phyloP scores from a whole-genome alignment of 148 eudicot species.

The Rhododendron vialii region DNA sequence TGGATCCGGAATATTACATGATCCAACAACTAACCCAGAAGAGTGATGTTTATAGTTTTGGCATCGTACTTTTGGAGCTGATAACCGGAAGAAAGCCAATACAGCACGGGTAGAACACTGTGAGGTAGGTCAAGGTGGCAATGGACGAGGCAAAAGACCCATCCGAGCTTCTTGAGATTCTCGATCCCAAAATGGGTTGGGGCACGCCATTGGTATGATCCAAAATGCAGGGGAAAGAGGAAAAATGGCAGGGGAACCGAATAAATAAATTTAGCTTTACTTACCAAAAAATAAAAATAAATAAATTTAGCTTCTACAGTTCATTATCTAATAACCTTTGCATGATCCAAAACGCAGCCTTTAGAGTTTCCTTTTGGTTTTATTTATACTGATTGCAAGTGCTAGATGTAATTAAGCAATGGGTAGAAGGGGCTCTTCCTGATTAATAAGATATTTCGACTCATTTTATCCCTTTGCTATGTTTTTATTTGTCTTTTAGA shows the following conservation, averaged over 20 bases:
- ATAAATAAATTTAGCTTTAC: too few relatives aligned
- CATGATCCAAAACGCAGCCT: too few relatives aligned
- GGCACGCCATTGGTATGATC: not conserved
- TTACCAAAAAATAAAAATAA: too few relatives aligned
- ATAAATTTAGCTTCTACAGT: too few relatives aligned
- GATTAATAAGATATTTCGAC: not conserved
- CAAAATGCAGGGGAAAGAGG: too few relatives aligned
- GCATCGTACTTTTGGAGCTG: constrained; percentile 4
- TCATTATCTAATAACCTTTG: too few relatives aligned
- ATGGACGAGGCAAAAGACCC: not conserved
- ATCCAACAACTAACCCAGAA: constrained; percentile 1
- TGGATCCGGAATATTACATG: constrained; percentile 19
- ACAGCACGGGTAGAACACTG: not conserved
- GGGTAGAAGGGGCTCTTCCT: not conserved
- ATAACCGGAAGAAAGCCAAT: not conserved
- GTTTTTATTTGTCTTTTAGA: too few relatives aligned
- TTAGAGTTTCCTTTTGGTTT: not conserved
- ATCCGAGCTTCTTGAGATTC: not conserved
- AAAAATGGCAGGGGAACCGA: too few relatives aligned
- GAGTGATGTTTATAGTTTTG: constrained; percentile 4
- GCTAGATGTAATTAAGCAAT: not conserved
- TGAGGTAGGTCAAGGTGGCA: not conserved
- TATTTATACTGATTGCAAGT: not conserved
- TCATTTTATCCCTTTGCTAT: not conserved
- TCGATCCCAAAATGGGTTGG: not conserved